A percentile compares a stretch with the other conserved stretches of the same genome.
Conservation (phyloP, 2,329 filamentous ascomycete genomes). For the Microcyclosporella mali region DNA sequence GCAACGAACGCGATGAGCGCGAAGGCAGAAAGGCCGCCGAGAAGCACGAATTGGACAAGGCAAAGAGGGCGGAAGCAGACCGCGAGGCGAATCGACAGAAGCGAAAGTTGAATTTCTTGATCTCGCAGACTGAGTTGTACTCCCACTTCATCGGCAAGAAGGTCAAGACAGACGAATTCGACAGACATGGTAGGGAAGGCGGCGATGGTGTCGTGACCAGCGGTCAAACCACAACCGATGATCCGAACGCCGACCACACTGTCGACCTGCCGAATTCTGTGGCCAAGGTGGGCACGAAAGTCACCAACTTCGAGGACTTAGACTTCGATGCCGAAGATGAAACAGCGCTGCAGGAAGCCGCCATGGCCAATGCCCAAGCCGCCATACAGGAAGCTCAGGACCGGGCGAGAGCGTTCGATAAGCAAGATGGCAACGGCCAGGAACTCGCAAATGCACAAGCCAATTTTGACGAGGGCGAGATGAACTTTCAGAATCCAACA, state of each 20-base stretch:
- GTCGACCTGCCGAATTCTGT: slow-evolving; percentile 45
- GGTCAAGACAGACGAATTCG: slow-evolving; percentile 94
- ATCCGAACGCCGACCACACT: slow-evolving; percentile 37
- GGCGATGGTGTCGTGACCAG: slow-evolving; percentile 52
- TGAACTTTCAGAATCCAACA: slow-evolving; percentile 99
- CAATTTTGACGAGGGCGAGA: slow-evolving; percentile 84
- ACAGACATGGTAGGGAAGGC: slow-evolving; percentile 78
- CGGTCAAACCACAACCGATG: slow-evolving; percentile 41
- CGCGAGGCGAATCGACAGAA: slow-evolving; percentile 96
- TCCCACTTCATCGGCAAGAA: slow-evolving; percentile 99
- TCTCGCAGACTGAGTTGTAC: slow-evolving; percentile 97
- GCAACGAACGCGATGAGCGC: slow-evolving; percentile 94
- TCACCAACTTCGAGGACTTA: slow-evolving; percentile 89
- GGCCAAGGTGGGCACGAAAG: slow-evolving; percentile 56
- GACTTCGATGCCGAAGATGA: slow-evolving; percentile 97
- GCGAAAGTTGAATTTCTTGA: slow-evolving; percentile 98
- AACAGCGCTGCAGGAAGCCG: slow-evolving; percentile 68
- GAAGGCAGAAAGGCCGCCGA: slow-evolving; percentile 91
- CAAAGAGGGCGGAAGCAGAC: slow-evolving; percentile 92
- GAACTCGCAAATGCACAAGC: slow-evolving; percentile 25
- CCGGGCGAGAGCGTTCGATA: slow-evolving; percentile 89
- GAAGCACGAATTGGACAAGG: slow-evolving; percentile 91
- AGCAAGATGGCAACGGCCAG: slow-evolving; percentile 54
- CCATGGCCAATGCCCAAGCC: slow-evolving; percentile 91
- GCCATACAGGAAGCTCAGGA: slow-evolving; percentile 91